Evolutionary conservation across 2,329 filamentous ascomycete genomes (phyloP), one percentile per base, ranked within the genome.

Genomic region (Nemania bipapillata): DNA sequence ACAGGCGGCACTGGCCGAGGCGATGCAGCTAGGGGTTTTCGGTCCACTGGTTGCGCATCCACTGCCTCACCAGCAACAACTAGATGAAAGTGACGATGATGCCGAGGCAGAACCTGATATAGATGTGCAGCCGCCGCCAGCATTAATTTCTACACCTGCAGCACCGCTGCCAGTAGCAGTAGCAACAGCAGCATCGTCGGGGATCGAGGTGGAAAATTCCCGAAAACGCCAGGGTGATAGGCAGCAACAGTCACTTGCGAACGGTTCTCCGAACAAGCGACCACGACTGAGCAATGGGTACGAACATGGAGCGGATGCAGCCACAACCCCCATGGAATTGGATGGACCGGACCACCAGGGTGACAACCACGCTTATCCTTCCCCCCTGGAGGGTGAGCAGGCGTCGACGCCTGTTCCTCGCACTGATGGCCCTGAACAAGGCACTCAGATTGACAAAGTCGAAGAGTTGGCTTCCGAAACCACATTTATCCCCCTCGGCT

Each of bases 361-460:
- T 72, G 78, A 80, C 64, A 79, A 79, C 75, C 87, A 90, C 78
- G 88, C 88, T 74, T 91, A 90, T 75, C 89, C 88, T 61, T 90
- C 89, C 63, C 88, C 89, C 63, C 83, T 88, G 22, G 87, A 89
- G 76, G 84, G 85, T 68, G 87, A 89, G 73, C 83, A 84, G 68
- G 83, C 82, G 62, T 81, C 84, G 52, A 86, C 86, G 52, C 85
- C 87, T 37, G 80, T 83, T 26, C 80, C 84, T 47, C 86, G 82
- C 74, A 90, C 88, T 66, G 86, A 88, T 67, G 89, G 89, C 30
- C 87, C 88, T 53, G 87, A 90, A 71, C 85, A 88, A 76, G 88
- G 86, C 77, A 90, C 88, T 9, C 89, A 90, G 77, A 82, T 89
- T 57, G 88, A 90, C 63, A 90, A 90, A 76, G 86, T 89, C 64